These are phyloP conservation scores for Starmerella davenportii DNA, from an alignment of 805 yeast genomes.

Conservation along the genomic window DNA sequence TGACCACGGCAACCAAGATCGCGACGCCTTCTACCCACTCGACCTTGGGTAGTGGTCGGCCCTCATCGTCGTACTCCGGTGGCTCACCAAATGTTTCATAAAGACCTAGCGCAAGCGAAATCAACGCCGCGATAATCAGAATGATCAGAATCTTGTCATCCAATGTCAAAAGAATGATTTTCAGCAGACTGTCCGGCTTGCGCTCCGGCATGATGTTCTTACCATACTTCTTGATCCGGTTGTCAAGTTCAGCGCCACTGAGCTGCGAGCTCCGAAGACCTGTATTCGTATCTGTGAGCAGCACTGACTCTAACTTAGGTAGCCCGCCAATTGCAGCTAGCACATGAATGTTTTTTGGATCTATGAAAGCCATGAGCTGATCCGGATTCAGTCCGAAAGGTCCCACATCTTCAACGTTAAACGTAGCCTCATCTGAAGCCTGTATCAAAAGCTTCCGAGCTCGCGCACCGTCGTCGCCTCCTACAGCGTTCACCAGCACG, in stretches of 20 bases:
- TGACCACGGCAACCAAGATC: slow-evolving; percentile 72
- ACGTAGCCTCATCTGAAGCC: background rate
- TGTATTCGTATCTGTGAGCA: slow-evolving; percentile 20
- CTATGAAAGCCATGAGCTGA: slow-evolving; percentile 19
- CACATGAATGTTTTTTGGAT: slow-evolving; percentile 25
- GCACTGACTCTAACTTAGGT: slow-evolving; percentile 18
- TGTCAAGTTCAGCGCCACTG: slow-evolving; percentile 12
- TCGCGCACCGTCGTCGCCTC: background rate
- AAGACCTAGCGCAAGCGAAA: slow-evolving; percentile 76
- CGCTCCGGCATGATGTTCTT: slow-evolving; percentile 54
- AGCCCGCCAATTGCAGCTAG: slow-evolving; percentile 26
- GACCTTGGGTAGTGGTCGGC: slow-evolving; percentile 58
- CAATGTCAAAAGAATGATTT: slow-evolving; percentile 63
- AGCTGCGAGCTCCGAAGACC: slow-evolving; percentile 20
- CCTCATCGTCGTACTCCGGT: slow-evolving; percentile 58
- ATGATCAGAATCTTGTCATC: slow-evolving; percentile 80
- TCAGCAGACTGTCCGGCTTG: slow-evolving; percentile 47
- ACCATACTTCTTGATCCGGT: slow-evolving; percentile 41
- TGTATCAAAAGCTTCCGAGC: background rate
- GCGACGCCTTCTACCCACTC: slow-evolving; percentile 99
- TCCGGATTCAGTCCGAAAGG: slow-evolving; percentile 13
- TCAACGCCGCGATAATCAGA: slow-evolving; percentile 67
- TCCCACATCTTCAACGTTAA: background rate
- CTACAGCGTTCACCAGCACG: background rate
- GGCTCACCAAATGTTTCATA: slow-evolving; percentile 84